Percentiles rank a stretch among this genome's conserved stretches.
These are phyloP conservation scores for Senna siamea DNA, from an alignment of 306 rosid species.

Conservation along the genomic window DNA sequence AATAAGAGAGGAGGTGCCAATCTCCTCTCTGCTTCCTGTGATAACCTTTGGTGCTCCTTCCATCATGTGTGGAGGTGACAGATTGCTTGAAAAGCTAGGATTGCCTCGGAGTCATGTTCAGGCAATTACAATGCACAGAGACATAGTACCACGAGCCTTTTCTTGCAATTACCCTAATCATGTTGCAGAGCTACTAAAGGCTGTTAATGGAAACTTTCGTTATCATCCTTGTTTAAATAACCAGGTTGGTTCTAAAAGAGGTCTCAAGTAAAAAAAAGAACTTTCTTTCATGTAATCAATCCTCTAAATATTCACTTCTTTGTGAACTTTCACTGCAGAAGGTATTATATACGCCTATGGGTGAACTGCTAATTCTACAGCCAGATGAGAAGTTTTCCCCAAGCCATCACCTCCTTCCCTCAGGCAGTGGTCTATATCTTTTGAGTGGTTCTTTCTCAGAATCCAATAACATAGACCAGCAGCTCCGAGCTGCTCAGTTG, in stretches of 20 bases:
- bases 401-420: slow-evolving; percentile 79
- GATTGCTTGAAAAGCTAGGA: slow-evolving; percentile 71
- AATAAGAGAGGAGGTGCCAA: slow-evolving; percentile 70
- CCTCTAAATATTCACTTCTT: slow-evolving; percentile 24
- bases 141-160: slow-evolving; percentile 94
- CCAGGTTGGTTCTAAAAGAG: slow-evolving; percentile 53
- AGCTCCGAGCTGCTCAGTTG: slow-evolving; percentile 67
- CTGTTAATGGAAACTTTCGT: slow-evolving; percentile 80
- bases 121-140: slow-evolving; percentile 86
- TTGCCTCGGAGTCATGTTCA: slow-evolving; percentile 79
- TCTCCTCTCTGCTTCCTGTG: slow-evolving; percentile 85
- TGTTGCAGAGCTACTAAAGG: slow-evolving; percentile 82
- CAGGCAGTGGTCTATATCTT: slow-evolving; percentile 85
- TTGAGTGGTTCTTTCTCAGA: slow-evolving; percentile 55
- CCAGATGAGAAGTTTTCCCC: slow-evolving; percentile 94
- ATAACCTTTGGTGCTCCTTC: slow-evolving; percentile 92
- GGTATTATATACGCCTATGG: slow-evolving; percentile 83
- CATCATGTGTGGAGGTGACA: slow-evolving; percentile 93
- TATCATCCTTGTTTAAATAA: slow-evolving; percentile 84
- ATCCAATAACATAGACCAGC: slow-evolving; percentile 54
- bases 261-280: neutral
- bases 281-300: neutral
- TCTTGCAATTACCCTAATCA: slow-evolving; percentile 92
- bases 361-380: slow-evolving; percentile 83
- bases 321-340: slow-evolving; percentile 56